Percentiles rank a stretch among this genome's conserved stretches.
These are phyloP conservation scores for Mortierella polycephala DNA, from an alignment of 371 early-diverging fungal genomes.

Conservation along the genomic window DNA sequence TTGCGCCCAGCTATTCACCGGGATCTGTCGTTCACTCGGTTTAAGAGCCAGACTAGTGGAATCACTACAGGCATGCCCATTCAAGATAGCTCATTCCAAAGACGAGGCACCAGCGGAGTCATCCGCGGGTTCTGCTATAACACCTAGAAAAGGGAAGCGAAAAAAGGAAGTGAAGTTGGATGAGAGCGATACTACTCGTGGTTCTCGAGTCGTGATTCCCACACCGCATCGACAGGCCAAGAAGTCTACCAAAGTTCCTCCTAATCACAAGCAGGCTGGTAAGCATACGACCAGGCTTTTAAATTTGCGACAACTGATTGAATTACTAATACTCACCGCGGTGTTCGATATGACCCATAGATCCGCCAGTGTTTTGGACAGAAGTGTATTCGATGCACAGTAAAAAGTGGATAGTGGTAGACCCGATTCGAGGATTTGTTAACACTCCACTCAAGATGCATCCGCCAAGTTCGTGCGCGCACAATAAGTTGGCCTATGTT, in stretches of 20 bases:
- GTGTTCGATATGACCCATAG: neutral
- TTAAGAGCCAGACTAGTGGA: conserved; percentile 69
- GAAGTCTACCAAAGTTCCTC: conserved; percentile 36
- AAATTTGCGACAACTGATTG: too few relatives aligned
- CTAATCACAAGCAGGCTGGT: conserved; percentile 40
- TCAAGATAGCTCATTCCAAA: conserved; percentile 53
- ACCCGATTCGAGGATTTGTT: conserved; percentile 68
- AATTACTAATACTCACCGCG: neutral
- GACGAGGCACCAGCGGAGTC: conserved; percentile 22
- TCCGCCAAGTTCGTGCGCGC: conserved; percentile 53
- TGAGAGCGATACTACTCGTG: conserved; percentile 25
- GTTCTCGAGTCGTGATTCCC: conserved; percentile 36
- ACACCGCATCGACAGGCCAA: conserved; percentile 49
- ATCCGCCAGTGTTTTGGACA: conserved; percentile 67
- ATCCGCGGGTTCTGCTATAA: neutral
- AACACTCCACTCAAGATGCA: conserved; percentile 65
- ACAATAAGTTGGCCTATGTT: conserved; percentile 67
- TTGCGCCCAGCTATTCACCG: conserved; percentile 68
- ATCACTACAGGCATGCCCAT: conserved; percentile 74
- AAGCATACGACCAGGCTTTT: neutral
- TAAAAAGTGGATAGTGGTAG: conserved; percentile 71
- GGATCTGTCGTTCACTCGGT: conserved; percentile 63
- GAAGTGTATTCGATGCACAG: conserved; percentile 63
- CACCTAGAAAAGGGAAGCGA: conserved; percentile 28
- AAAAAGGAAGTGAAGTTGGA: conserved; percentile 31